A percentile compares a stretch with the other conserved stretches of the same genome.
phyloP scores from a whole-genome alignment of 2,329 filamentous ascomycete genomes.

The Aspergillus ochraceoroseus region DNA sequence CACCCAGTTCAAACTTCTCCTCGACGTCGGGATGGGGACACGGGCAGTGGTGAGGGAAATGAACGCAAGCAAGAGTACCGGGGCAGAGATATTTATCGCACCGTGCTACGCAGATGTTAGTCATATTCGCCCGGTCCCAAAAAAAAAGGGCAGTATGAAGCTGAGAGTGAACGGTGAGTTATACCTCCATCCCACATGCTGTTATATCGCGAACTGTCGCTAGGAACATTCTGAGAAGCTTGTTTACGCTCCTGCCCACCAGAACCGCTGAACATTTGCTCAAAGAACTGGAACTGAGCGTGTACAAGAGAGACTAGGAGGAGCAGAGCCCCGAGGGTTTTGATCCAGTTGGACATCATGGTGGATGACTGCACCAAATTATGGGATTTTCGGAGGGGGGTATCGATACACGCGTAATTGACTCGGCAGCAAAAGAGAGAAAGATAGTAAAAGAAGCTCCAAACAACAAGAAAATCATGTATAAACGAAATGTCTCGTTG shows the following conservation, averaged over 20 bases:
- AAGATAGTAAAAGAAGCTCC: neutral
- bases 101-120: conserved; percentile 51
- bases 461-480: no score
- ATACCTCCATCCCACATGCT: conserved; percentile 63
- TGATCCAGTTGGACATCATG: conserved; percentile 29
- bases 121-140: neutral
- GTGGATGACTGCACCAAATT: neutral
- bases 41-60: conserved; percentile 95
- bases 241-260: conserved; percentile 50
- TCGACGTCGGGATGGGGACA: conserved; percentile 74
- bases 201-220: conserved; percentile 77
- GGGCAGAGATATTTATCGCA: conserved; percentile 95
- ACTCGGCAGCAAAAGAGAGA: no score
- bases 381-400: neutral
- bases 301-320: conserved; percentile 56
- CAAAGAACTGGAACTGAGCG: conserved; percentile 95
- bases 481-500: conserved; percentile 3
- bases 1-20: conserved; percentile 65
- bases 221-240: conserved; percentile 69
- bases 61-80: conserved; percentile 87
- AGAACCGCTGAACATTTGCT: conserved; percentile 89
- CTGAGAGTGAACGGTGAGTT: neutral
- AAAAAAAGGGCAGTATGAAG: conserved; percentile 16
- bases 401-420: no score
- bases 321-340: conserved; percentile 46